A percentile compares a stretch with the other conserved stretches of the same genome.
Conservation (phyloP, 805 yeast species). For the Metschnikowia lochheadii region DNA sequence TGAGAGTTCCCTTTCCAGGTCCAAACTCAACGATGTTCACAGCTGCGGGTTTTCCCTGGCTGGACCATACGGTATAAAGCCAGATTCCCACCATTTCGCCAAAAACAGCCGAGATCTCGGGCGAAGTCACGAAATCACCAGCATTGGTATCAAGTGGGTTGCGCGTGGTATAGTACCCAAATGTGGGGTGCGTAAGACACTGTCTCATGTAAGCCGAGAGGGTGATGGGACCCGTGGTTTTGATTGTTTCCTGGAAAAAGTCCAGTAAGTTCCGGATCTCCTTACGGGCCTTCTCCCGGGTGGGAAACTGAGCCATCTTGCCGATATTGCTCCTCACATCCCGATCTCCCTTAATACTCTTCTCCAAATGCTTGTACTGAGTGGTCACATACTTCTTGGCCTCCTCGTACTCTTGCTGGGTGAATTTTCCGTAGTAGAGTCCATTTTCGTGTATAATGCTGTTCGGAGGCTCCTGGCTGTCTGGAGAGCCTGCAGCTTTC, state of each 20-base stretch:
- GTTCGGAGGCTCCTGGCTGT: background rate
- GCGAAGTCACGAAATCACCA: conserved; percentile 83
- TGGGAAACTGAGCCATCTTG: conserved; percentile 36
- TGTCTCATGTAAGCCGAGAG: conserved; percentile 74
- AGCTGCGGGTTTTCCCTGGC: conserved; percentile 48
- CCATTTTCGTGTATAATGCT: conserved; percentile 24
- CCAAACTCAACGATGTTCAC: conserved; percentile 72
- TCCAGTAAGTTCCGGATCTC: conserved; percentile 25
- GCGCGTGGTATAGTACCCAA: conserved; percentile 74
- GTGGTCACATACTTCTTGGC: conserved; percentile 32
- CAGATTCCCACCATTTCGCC: conserved; percentile 83
- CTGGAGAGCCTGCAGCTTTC: background rate
- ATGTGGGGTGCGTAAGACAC: conserved; percentile 71
- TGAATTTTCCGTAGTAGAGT: conserved; percentile 32
- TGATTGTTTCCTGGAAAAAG: conserved; percentile 46
- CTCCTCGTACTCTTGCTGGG: conserved; percentile 36
- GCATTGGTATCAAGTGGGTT: conserved; percentile 59
- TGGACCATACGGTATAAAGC: conserved; percentile 54
- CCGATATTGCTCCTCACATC: conserved; percentile 35
- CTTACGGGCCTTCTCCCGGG: conserved; percentile 7
- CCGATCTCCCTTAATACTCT: conserved; percentile 34
- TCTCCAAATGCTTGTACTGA: conserved; percentile 31
- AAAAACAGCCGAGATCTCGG: conserved; percentile 82
- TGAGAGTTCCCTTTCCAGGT: conserved; percentile 79
- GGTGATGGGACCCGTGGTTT: conserved; percentile 74